These are phyloP conservation scores for Boletellus ananiceps DNA, from an alignment of 768 basidiomycete species.

Conservation along the genomic window DNA sequence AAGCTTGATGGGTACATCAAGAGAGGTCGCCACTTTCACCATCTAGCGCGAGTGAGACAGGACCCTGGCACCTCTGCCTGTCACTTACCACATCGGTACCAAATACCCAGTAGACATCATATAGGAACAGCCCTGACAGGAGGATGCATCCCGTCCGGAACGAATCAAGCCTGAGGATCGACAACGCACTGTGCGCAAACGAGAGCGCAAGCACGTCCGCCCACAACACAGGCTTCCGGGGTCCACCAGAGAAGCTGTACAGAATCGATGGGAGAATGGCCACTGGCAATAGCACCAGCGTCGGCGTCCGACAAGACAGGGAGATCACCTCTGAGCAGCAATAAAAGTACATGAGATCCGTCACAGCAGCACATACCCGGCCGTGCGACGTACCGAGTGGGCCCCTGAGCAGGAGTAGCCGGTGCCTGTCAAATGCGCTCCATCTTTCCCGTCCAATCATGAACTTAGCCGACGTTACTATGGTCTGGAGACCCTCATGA, in stretches of 20 bases:
- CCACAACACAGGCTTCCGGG: constrained; percentile 61
- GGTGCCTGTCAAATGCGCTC: constrained; percentile 51
- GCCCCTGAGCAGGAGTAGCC: constrained; percentile 43
- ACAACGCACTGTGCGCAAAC: constrained; percentile 76
- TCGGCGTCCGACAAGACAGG: constrained; percentile 55
- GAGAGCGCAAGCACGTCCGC: constrained; percentile 74
- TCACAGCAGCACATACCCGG: neutral
- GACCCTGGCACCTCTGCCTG: neutral
- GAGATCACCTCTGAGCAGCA: constrained; percentile 30
- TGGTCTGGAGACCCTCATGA: constrained; percentile 35
- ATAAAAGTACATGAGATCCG: constrained; percentile 3
- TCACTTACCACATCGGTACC: constrained; percentile 73
- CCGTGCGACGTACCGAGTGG: constrained; percentile 36
- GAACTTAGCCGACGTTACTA: constrained; percentile 47
- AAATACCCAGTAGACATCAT: constrained; percentile 96
- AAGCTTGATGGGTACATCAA: constrained; percentile 93
- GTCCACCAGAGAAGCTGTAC: constrained; percentile 45
- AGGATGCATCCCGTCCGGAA: constrained; percentile 84
- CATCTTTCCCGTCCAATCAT: constrained; percentile 49
- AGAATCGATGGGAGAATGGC: constrained; percentile 61
- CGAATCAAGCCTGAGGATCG: constrained; percentile 79
- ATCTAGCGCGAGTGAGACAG: constrained; percentile 47
- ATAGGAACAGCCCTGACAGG: constrained; percentile 80
- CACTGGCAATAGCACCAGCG: constrained; percentile 52
- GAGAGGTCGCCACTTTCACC: constrained; percentile 85